A percentile compares a stretch with the other conserved stretches of the same genome.
These are phyloP conservation scores for Stereum hirsutum DNA, from an alignment of 1,284 basidiomycete species.

Conservation along the genomic window DNA sequence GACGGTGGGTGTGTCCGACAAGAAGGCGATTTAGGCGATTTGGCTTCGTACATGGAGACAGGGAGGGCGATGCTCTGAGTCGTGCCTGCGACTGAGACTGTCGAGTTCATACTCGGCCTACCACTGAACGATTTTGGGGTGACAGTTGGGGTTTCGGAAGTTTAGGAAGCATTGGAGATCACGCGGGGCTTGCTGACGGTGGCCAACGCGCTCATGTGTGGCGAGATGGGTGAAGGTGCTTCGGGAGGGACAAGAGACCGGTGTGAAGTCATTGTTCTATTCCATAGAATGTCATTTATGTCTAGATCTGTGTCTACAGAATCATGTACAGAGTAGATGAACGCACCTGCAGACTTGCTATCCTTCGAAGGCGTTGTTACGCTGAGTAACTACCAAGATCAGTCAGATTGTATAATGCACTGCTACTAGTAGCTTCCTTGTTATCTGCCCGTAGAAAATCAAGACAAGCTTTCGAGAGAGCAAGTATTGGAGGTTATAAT, in stretches of 20 bases:
- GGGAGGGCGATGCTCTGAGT: conserved; percentile 16
- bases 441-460: too few relatives aligned
- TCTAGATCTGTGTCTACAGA: neutral
- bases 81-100: conserved; percentile 7
- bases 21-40: conserved; percentile 7
- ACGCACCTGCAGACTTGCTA: neutral
- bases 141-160: conserved; percentile 20
- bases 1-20: too few relatives aligned
- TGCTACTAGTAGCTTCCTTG: too few relatives aligned
- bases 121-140: conserved; percentile 34
- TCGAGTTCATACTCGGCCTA: too few relatives aligned
- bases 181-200: conserved; percentile 22
- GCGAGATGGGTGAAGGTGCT: conserved; percentile 23
- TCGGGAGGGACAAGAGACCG: conserved; percentile 23
- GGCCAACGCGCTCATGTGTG: conserved; percentile 20
- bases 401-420: too few relatives aligned
- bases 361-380: neutral
- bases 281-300: neutral
- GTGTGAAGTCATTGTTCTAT: conserved; percentile 10
- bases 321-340: neutral
- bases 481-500: too few relatives aligned
- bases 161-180: conserved; percentile 23
- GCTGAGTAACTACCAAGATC: too few relatives aligned
- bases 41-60: conserved; percentile 17
- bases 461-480: too few relatives aligned